phyloP scores from a whole-genome alignment of 1,284 basidiomycete species.

The Meira nashicola region DNA sequence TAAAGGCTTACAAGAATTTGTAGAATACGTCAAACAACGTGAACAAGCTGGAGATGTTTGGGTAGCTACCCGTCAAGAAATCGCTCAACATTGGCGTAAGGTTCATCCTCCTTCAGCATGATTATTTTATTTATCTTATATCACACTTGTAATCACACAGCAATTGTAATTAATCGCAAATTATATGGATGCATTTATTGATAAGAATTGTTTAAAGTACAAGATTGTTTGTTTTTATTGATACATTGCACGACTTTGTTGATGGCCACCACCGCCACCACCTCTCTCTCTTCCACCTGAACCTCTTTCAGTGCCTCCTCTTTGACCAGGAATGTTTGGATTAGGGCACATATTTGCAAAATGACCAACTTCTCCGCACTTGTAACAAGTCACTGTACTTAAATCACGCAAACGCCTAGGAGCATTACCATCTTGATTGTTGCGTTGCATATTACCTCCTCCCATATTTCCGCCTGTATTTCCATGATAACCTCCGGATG shows the following conservation, averaged over 20 bases:
- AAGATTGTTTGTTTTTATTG: not conserved
- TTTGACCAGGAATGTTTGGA: constrained; percentile 35
- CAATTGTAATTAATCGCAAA: not conserved
- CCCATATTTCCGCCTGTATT: constrained; percentile 11
- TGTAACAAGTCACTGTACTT: constrained; percentile 47
- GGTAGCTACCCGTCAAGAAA: constrained; percentile 55
- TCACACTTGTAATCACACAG: not conserved
- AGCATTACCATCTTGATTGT: constrained; percentile 19
- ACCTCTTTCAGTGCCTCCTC: constrained; percentile 34
- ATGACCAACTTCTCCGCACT: constrained; percentile 48
- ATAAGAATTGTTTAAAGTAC: not conserved
- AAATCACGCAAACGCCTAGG: constrained; percentile 29
- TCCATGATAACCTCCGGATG: not conserved
- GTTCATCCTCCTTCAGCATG: constrained; percentile 2
- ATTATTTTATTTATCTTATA: not conserved
- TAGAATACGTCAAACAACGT: constrained; percentile 52
- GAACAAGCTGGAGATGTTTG: constrained; percentile 49
- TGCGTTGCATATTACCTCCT: constrained; percentile 1
- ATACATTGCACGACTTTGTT: not conserved
- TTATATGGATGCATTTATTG: not conserved
- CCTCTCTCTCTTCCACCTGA: constrained; percentile 11
- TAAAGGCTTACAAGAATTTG: constrained; percentile 52
- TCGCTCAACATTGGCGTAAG: constrained; percentile 53
- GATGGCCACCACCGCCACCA: not conserved
- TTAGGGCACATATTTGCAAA: constrained; percentile 50